Base-by-base conservation (phyloP, 148 eudicot genomes). In the Pharnaceum exiguum region DNA sequence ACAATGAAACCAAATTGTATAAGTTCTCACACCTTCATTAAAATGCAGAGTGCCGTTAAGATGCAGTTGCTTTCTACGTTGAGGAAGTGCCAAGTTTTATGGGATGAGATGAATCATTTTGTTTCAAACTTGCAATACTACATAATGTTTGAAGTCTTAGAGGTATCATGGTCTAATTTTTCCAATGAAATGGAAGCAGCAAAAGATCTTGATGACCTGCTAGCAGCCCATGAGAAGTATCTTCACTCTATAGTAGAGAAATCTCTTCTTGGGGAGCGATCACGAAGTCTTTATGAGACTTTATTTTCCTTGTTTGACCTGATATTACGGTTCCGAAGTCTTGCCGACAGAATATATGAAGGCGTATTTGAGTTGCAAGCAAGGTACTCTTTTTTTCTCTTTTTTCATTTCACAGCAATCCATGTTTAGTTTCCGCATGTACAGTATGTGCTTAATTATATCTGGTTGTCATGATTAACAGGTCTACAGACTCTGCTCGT, bases 91-190 rank as follows among this genome's bases (percentile, higher is more conserved):
- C 99, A 93, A 76, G 96, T 93, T 63, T 89, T 88, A 59, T 83
- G 99, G 96, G 90, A 80, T 63, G 91, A 93, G 75, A 93, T 93
- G 99, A 93, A 85, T 72, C 96, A 93, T 77, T 93, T 93, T 60
- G 77, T 88, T 50, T 75, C 99, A 10, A 88, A 93, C 65, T 74
- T 93, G 83, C 99, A 93, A 68, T 93, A 93, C 51, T 93, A 93
- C 71, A 93, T 93, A n/a, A 93, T 93, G 99, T 93, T 93, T 88
- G 99, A 93, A 72, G 99, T 93, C 16, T 66, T 93, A 80, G 96
- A 88, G 77, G 90, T 87, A n/a, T 93, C 96, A 10, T 93, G 96
- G 99, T 89, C 96, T 47, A 72, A 85, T 44, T 80, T 93, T 56
- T 78, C 71, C 15, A 79, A 72, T 70, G 96, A 88, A 79, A 81